These are phyloP conservation scores for Lodderomyces orthopsilosis DNA, from an alignment of 1,139 yeast genomes.

Conservation along the genomic window DNA sequence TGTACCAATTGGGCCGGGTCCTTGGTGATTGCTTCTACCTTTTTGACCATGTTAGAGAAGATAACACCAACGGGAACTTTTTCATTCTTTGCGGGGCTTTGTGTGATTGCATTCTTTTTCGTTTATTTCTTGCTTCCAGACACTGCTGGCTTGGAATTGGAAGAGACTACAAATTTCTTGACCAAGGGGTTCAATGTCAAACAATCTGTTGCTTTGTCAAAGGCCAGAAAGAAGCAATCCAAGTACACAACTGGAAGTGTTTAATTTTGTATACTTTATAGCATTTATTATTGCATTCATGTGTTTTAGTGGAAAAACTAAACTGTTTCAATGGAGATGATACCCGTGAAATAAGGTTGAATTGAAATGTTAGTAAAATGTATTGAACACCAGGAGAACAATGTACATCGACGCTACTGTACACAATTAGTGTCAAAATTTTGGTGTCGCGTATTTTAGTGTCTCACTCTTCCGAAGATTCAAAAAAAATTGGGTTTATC, in stretches of 20 bases:
- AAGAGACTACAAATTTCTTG: slow-evolving; percentile 80
- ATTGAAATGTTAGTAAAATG: no score
- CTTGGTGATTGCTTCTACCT: slow-evolving; percentile 83
- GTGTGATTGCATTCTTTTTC: slow-evolving; percentile 66
- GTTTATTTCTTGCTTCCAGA: slow-evolving; percentile 88
- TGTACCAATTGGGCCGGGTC: slow-evolving; percentile 97
- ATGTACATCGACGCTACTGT: no score
- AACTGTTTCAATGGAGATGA: no score
- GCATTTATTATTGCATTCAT: neutral
- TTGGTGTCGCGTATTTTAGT: no score
- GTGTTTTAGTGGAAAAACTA: neutral
- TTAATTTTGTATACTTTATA: neutral
- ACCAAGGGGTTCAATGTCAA: slow-evolving; percentile 82
- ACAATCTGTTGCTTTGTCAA: slow-evolving; percentile 64
- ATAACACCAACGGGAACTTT: slow-evolving; percentile 96
- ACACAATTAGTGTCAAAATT: no score
- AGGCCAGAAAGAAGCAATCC: slow-evolving; percentile 36
- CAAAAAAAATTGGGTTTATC: no score
- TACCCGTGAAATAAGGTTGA: no score
- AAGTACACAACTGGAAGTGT: slow-evolving; percentile 15
- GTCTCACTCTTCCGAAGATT: no score
- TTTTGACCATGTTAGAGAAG: slow-evolving; percentile 87
- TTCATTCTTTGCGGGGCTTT: slow-evolving; percentile 81
- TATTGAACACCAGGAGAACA: no score
- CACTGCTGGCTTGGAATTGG: slow-evolving; percentile 83